Base-by-base conservation (phyloP, 2,329 filamentous ascomycete genomes). In the Epichloe festucae region DNA sequence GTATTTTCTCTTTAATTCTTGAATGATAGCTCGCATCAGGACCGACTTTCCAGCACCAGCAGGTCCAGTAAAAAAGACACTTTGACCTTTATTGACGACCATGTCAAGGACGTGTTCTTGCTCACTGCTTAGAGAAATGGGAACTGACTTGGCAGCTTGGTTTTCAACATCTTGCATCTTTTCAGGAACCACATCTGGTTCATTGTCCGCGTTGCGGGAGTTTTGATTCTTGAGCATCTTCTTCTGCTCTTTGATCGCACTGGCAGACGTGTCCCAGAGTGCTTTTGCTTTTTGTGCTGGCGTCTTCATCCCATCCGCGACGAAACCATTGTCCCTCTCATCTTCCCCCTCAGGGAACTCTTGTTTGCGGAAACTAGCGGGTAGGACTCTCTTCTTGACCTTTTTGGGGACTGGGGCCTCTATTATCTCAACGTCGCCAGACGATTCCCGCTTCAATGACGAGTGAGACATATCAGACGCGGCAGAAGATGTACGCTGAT, bases 21-120 rank as follows among this genome's bases (percentile, higher is more conserved):
- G 72, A 59, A 98, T 97, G 54, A 97, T 95, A 57, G 94, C 83
- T 56, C 90, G 81, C 77, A 98, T 89, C 52, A 98, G 70, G 4
- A 98, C 91, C 1, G 93, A 98, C 73, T 98, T 98, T 67, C 93
- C 93, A 4, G 93, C 96, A 74, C 85, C 89, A 53, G 93, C 93
- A 53, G 93, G 95, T 59, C 93, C 93, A 1, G 93, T 98, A 98
- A 98, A 72, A 72, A 98, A 98, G 2, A 96, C 90, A 60, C 91
- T 97, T 65, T 89, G 85, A 53, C 79, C 79, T 56, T 87, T 73
- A 21, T 93, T 79, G 7, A 89, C 78, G 10, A 98, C 91, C 19
- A 96, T 73, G 45, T 89, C 82, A 52, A 94, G 73, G 11, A 98
- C 89, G 53, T 87, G 81, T 54, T 81, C 78, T 67, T 98, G 93